Evolutionary conservation across 2,329 filamentous ascomycete genomes (phyloP).

Genomic region (Aspergillus udagawae): DNA sequence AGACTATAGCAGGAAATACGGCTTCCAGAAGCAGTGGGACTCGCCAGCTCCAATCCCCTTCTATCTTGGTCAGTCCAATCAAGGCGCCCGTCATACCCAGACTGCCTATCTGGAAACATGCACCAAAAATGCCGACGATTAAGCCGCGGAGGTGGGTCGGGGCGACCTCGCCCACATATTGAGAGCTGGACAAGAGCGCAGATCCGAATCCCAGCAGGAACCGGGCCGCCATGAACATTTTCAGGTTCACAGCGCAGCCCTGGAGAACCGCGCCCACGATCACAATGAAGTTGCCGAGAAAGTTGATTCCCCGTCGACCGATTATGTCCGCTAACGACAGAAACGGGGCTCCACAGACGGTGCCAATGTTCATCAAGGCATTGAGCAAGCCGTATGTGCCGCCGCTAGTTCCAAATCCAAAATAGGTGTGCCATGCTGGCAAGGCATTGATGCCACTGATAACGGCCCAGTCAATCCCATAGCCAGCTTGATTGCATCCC

Average conservation of each 20-base stretch:
- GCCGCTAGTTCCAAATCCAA: constrained; percentile 41
- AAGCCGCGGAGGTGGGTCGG: constrained; percentile 37
- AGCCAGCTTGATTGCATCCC: constrained; percentile 47
- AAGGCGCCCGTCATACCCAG: constrained; percentile 42
- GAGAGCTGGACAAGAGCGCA: constrained; percentile 35
- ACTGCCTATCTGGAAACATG: constrained; percentile 45
- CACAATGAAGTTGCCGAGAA: constrained; percentile 45
- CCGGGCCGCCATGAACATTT: constrained; percentile 36
- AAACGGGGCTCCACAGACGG: constrained; percentile 48
- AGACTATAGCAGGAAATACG: constrained; percentile 46
- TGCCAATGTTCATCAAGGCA: constrained; percentile 47
- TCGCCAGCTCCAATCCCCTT: constrained; percentile 38
- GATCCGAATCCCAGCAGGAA: constrained; percentile 38
- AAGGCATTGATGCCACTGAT: constrained; percentile 47
- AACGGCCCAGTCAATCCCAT: constrained; percentile 49
- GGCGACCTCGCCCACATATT: constrained; percentile 38
- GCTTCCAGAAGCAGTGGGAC: constrained; percentile 44
- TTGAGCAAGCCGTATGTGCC: constrained; percentile 43
- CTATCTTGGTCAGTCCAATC: constrained; percentile 39
- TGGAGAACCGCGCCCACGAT: constrained; percentile 43
- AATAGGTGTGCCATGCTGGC: constrained; percentile 42
- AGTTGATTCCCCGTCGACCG: constrained; percentile 49
- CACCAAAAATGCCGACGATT: constrained; percentile 47
- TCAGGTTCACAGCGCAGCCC: constrained; percentile 21
- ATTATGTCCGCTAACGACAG: constrained; percentile 50